These are phyloP conservation scores for Chaetothyriales sp. DNA, from an alignment of 2,329 filamentous ascomycete species.

Conservation along the genomic window DNA sequence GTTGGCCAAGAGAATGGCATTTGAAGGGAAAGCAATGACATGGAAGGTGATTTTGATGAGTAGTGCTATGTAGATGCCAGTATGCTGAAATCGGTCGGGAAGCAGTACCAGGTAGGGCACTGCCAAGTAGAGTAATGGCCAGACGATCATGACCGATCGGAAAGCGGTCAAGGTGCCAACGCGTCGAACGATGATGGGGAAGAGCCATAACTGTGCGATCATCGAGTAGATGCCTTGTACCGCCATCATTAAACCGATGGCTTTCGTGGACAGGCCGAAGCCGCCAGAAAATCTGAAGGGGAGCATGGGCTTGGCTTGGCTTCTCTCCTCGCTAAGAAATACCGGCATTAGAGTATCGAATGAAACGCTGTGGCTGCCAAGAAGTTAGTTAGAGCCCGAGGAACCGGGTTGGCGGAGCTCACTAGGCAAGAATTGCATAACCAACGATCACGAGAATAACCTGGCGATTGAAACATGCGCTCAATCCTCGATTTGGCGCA, in stretches of 20 bases:
- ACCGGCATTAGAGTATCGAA: slow-evolving; percentile 90
- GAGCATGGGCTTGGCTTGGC: slow-evolving; percentile 37
- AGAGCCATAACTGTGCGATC: slow-evolving; percentile 69
- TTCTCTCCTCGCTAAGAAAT: slow-evolving; percentile 56
- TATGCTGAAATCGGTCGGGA: slow-evolving; percentile 55
- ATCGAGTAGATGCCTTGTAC: slow-evolving; percentile 84
- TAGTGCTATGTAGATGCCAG: slow-evolving; percentile 62
- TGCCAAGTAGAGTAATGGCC: slow-evolving; percentile 75
- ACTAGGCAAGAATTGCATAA: slow-evolving; percentile 78
- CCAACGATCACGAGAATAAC: slow-evolving; percentile 50
- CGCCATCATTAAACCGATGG: slow-evolving; percentile 77
- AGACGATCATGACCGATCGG: slow-evolving; percentile 64
- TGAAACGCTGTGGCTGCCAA: slow-evolving; percentile 76
- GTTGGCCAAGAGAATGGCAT: slow-evolving; percentile 79
- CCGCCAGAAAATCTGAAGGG: slow-evolving; percentile 85
- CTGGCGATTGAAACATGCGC: slow-evolving; percentile 65
- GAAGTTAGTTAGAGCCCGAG: slow-evolving; percentile 18
- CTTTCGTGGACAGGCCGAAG: slow-evolving; percentile 68
- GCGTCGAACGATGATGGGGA: slow-evolving; percentile 60
- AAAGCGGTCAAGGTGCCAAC: slow-evolving; percentile 73
- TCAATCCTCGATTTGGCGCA: slow-evolving; percentile 28
- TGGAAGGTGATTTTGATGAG: slow-evolving; percentile 89
- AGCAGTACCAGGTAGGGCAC: slow-evolving; percentile 83
- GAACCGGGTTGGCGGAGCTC: slow-evolving; percentile 31
- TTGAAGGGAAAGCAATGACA: slow-evolving; percentile 80